Evolutionary conservation across 176 grass and related monocot genomes (phyloP).

Genomic region (Bromus sterilis): DNA sequence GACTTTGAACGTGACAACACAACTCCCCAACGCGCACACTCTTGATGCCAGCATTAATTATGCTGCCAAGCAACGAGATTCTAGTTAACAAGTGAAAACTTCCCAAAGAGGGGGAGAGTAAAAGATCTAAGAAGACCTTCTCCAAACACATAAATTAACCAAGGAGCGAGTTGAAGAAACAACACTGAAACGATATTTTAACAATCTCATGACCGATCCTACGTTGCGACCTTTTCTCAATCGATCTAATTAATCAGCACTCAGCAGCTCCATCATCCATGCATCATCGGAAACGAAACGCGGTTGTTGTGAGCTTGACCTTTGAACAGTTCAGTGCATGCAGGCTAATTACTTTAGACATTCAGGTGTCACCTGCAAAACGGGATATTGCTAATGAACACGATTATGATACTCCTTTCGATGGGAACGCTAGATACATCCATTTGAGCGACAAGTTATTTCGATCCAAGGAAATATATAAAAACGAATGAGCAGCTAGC

Average conservation of each 20-base stretch:
- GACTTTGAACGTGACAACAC: no score
- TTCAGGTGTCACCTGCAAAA: neutral
- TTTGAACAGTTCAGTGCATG: neutral
- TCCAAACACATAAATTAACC: neutral
- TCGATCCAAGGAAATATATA: no score
- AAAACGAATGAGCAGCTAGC: neutral
- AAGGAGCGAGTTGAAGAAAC: neutral
- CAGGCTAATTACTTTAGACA: neutral
- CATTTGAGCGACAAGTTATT: no score
- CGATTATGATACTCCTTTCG: neutral
- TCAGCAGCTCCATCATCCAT: neutral
- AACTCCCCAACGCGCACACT: no score
- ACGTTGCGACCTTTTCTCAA: neutral
- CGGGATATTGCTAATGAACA: neutral
- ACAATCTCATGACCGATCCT: neutral
- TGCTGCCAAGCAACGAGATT: no score
- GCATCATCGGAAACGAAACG: neutral
- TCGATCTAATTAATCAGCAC: neutral
- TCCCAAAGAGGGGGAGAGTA: no score
- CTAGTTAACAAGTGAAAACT: no score
- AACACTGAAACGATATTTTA: neutral
- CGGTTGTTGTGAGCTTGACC: conserved; percentile 27
- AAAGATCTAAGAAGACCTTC: neutral
- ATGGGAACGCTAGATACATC: no score
- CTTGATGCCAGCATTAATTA: no score